phyloP scores from a whole-genome alignment of 768 basidiomycete genomes.

The Panaeolus cyanescens region DNA sequence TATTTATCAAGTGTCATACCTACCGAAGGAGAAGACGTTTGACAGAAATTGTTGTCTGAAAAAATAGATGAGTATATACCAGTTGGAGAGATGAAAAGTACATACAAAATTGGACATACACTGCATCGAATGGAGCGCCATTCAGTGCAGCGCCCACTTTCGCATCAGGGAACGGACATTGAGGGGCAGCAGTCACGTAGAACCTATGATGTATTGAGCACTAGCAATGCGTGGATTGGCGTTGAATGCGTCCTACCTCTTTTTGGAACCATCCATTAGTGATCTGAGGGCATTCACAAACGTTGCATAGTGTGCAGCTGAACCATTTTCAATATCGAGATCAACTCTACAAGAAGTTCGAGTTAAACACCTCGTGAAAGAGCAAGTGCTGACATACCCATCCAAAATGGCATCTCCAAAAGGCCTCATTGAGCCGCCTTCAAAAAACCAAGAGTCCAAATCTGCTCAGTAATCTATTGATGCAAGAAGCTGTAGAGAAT shows the following conservation, averaged over 20 bases:
- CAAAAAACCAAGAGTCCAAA: slow-evolving; percentile 1
- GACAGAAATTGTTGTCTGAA: slow-evolving; percentile 61
- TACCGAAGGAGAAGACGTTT: slow-evolving; percentile 37
- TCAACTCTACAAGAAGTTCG: slow-evolving; percentile 46
- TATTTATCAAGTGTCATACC: slow-evolving; percentile 10
- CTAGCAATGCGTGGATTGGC: neutral
- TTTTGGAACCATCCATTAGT: slow-evolving; percentile 47
- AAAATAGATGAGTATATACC: slow-evolving; percentile 6
- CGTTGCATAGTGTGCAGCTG: slow-evolving; percentile 47
- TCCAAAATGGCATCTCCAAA: slow-evolving; percentile 71
- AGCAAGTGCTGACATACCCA: slow-evolving; percentile 42
- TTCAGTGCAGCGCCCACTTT: slow-evolving; percentile 61
- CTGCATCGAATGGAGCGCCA: slow-evolving; percentile 63
- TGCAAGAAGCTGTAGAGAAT: neutral
- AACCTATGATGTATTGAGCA: slow-evolving; percentile 38
- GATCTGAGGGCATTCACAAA: slow-evolving; percentile 56
- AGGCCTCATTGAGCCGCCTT: slow-evolving; percentile 51
- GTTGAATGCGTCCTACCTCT: slow-evolving; percentile 37
- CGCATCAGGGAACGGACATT: slow-evolving; percentile 72
- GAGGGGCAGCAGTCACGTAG: slow-evolving; percentile 63
- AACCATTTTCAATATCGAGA: slow-evolving; percentile 71
- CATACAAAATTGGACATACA: slow-evolving; percentile 73
- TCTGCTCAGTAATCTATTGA: slow-evolving; percentile 2
- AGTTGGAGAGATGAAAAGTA: slow-evolving; percentile 4
- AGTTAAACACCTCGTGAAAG: neutral